Base-by-base conservation (phyloP, 2,329 filamentous ascomycete genomes). In the Fusarium papillatum region DNA sequence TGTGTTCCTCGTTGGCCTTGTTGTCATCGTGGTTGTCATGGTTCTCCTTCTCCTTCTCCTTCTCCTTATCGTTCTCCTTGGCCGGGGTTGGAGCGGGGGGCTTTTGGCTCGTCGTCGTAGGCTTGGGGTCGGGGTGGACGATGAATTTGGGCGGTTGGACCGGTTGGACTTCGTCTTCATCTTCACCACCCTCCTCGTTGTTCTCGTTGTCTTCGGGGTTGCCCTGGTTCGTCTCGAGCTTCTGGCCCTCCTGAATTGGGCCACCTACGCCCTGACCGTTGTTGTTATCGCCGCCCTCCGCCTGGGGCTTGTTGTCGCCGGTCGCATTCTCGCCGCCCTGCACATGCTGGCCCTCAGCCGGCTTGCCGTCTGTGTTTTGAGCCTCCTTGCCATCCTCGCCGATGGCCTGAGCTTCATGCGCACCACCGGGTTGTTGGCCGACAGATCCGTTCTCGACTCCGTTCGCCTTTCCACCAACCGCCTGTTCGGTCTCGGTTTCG, bases 401-500 rank as follows among this genome's bases (percentile, higher is more conserved):
- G 17, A 57, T 72, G 41, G 66, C 64, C 63, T 73, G 69, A 16
- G 63, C 64, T 19, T 71, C 61, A 39, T 70, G 69, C 22, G 63
- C 48, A 39, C 65, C 43, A 36, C 67, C 74, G n/a, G 61, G 22
- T 36, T 66, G 68, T 69, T 63, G 57, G 46, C 67, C 64, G 57
- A n/a, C n/a, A 48, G 64, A 39, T 31, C 66, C 64, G 29, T 72
- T 62, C 22, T 76, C 74, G 50, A 34, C 19, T 57, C 50, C 50
- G 29, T 57, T 57, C 50, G 50, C 19, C 29, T 57, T 57, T n/a
- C 19, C 50, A 36, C 48, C 60, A 22, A 73, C 22, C 63, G 71
- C 60, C 46, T 70, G 67, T 39, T 64, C 53, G 64, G 76, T 78
- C 10, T 64, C 84, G 53, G 82, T 84, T 41, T 81, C 76, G 61